A percentile compares a stretch with the other conserved stretches of the same genome.
phyloP scores from a whole-genome alignment of 306 rosid species.

The Rosa lucieae region DNA sequence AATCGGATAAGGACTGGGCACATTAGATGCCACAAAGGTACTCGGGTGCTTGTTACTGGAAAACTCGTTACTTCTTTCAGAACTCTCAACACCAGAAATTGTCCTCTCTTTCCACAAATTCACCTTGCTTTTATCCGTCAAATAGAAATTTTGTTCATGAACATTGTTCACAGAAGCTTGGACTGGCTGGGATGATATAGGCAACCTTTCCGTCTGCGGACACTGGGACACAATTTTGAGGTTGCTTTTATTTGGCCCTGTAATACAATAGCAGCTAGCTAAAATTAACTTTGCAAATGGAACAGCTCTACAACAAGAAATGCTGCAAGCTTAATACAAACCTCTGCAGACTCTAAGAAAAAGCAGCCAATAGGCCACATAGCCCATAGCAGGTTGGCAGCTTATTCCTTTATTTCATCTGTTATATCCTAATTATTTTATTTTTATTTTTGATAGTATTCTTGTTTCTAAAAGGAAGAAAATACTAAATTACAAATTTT shows the following conservation, averaged over 20 bases:
- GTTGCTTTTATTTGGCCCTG: constrained; percentile 60
- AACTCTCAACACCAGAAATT: constrained; percentile 42
- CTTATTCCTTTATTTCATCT: constrained; percentile 13
- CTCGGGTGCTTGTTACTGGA: constrained; percentile 42
- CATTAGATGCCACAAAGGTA: constrained; percentile 41
- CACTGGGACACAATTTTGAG: constrained; percentile 43
- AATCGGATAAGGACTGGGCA: constrained; percentile 38
- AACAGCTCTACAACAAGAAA: constrained; percentile 11
- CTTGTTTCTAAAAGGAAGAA: not conserved
- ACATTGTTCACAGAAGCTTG: constrained; percentile 46
- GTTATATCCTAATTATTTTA: not conserved
- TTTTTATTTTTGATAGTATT: not conserved
- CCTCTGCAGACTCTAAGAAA: not conserved
- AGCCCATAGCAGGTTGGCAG: not conserved
- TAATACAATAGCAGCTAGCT: constrained; percentile 28
- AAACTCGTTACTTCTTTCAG: constrained; percentile 50
- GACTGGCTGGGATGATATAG: constrained; percentile 45
- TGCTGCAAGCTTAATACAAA: constrained; percentile 3
- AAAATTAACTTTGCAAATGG: constrained; percentile 1
- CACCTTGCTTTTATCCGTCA: constrained; percentile 44
- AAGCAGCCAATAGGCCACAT: constrained; percentile 2
- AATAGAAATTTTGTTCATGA: constrained; percentile 47
- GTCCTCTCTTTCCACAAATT: constrained; percentile 56
- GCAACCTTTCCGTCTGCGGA: constrained; percentile 51
- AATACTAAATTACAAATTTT: not conserved